A percentile compares a stretch with the other conserved stretches of the same genome.
phyloP scores from a whole-genome alignment of 148 eudicot genomes.

The Rhododendron kiyosumense region DNA sequence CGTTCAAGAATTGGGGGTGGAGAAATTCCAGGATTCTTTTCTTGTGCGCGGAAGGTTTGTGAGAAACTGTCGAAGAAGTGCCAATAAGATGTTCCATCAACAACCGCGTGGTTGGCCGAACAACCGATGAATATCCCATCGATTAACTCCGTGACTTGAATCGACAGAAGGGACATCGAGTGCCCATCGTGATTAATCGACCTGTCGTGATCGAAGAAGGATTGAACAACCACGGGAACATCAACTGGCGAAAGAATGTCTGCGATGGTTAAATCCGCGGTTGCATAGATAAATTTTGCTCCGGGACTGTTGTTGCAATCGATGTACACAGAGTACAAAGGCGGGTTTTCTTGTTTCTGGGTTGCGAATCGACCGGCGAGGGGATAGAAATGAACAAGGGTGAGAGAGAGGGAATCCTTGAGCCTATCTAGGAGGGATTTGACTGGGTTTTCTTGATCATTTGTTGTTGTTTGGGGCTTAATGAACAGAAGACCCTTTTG shows the following conservation, averaged over 20 bases:
- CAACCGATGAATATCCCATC: slow-evolving; percentile 31
- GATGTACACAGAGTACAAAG: slow-evolving; percentile 6
- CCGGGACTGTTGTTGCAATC: slow-evolving; percentile 24
- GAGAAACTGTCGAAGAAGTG: slow-evolving; percentile 18
- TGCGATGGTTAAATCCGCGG: background rate
- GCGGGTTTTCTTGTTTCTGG: slow-evolving; percentile 13
- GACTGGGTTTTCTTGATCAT: background rate
- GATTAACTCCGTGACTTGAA: slow-evolving; percentile 26
- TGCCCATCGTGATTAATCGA: slow-evolving; percentile 28
- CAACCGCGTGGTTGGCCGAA: slow-evolving; percentile 13
- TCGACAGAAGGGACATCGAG: slow-evolving; percentile 11
- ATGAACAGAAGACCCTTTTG: slow-evolving; percentile 37
- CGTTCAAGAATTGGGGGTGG: slow-evolving; percentile 15
- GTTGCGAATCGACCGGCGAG: slow-evolving; percentile 22
- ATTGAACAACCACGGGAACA: slow-evolving; percentile 21
- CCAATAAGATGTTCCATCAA: slow-evolving; percentile 21
- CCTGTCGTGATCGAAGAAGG: slow-evolving; percentile 24
- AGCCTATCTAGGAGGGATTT: slow-evolving; percentile 14
- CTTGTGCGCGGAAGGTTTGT: background rate
- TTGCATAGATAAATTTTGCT: slow-evolving; percentile 24
- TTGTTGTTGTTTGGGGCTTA: background rate
- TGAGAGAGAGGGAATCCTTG: slow-evolving; percentile 20
- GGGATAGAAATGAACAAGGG: slow-evolving; percentile 24
- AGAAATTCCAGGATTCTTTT: background rate
- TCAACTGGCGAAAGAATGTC: slow-evolving; percentile 20